Evolutionary conservation across 2,329 filamentous ascomycete genomes (phyloP).

Genomic region (Penicillium sp.): DNA sequence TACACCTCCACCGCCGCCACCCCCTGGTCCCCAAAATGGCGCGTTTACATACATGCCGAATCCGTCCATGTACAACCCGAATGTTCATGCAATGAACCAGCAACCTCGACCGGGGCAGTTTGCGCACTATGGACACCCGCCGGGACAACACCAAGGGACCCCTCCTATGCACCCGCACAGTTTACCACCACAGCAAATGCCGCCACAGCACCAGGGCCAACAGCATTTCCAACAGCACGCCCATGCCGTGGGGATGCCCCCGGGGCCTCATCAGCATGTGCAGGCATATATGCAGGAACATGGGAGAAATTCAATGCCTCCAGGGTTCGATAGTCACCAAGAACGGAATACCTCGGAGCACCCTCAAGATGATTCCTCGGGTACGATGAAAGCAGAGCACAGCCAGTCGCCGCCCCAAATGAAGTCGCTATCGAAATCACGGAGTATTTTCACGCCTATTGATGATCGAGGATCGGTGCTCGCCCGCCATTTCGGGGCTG

Average conservation of each 20-base stretch:
- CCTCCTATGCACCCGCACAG: slow-evolving; percentile 23
- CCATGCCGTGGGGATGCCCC: slow-evolving; percentile 31
- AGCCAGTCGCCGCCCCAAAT: slow-evolving; percentile 53
- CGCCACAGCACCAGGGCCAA: slow-evolving; percentile 42
- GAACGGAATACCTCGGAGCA: slow-evolving; percentile 58
- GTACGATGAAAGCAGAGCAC: slow-evolving; percentile 40
- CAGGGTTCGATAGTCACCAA: slow-evolving; percentile 61
- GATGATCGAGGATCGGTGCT: slow-evolving; percentile 88
- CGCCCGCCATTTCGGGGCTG: slow-evolving; percentile 74
- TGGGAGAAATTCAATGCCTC: slow-evolving; percentile 68
- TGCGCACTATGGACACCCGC: slow-evolving; percentile 43
- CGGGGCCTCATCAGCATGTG: slow-evolving; percentile 49
- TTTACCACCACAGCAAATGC: slow-evolving; percentile 29
- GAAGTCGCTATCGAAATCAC: slow-evolving; percentile 68
- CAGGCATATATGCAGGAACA: slow-evolving; percentile 75
- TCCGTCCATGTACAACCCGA: slow-evolving; percentile 78
- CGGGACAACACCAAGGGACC: slow-evolving; percentile 37
- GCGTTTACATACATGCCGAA: slow-evolving; percentile 84
- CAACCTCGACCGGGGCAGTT: slow-evolving; percentile 45
- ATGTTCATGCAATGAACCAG: slow-evolving; percentile 50
- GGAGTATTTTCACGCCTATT: slow-evolving; percentile 96
- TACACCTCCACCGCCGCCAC: slow-evolving; percentile 58
- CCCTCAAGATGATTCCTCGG: slow-evolving; percentile 53
- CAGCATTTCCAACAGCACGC: slow-evolving; percentile 42
- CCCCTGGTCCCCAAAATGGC: slow-evolving; percentile 56